These are phyloP conservation scores for Lippia alba DNA, from an alignment of 305 asterid species.

Conservation along the genomic window DNA sequence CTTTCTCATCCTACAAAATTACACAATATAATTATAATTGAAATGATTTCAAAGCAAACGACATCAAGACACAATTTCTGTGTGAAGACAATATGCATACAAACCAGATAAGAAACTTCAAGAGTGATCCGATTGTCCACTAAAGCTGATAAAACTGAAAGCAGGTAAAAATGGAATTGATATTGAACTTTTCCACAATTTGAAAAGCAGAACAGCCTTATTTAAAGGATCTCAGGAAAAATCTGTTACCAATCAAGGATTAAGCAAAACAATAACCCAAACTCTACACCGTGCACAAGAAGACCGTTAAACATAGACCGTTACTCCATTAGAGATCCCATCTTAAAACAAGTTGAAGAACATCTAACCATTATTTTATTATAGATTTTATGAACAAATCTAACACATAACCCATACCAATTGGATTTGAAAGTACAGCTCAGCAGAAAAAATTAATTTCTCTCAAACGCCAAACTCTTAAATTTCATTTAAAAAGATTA, in stretches of 20 bases:
- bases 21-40: slow-evolving; percentile 18
- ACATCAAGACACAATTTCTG: too few species aligned
- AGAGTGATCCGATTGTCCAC: background rate
- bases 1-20: slow-evolving; percentile 71
- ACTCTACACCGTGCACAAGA: background rate
- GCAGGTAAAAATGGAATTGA: background rate
- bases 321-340: background rate
- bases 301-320: slow-evolving; percentile 10
- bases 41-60: slow-evolving; percentile 19
- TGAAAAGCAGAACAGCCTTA: background rate
- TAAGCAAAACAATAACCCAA: background rate
- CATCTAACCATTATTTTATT: background rate
- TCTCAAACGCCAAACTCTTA: too few species aligned
- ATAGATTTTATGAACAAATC: background rate
- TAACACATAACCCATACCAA: background rate
- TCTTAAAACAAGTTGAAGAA: slow-evolving; percentile 8
- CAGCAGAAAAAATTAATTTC: too few species aligned
- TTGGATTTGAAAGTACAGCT: background rate
- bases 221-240: slow-evolving; percentile 6
- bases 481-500: too few species aligned
- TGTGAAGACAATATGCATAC: slow-evolving; percentile 17
- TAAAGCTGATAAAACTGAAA: slow-evolving; percentile 24
- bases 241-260: background rate
- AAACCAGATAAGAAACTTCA: slow-evolving; percentile 17
- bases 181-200: background rate